Percentiles rank a stretch among this genome's conserved stretches.
Evolutionary conservation across 2,329 filamentous ascomycete species (phyloP).

Genomic region (Monilinia vaccinii-corymbosi): DNA sequence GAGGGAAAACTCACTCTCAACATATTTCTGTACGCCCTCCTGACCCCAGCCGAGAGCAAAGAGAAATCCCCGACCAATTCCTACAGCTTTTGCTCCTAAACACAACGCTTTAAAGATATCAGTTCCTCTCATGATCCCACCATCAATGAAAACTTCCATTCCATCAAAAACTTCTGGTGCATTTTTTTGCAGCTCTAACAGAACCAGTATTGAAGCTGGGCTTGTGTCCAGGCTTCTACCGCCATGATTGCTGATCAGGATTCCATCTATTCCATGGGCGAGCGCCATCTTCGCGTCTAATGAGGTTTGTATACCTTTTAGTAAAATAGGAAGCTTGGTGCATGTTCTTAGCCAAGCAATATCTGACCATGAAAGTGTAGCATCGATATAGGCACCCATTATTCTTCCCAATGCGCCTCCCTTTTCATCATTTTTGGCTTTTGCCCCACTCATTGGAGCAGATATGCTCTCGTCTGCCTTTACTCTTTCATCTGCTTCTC

Average conservation of each 20-base stretch:
- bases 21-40: slow-evolving; percentile 44
- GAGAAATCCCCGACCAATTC: slow-evolving; percentile 52
- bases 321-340: slow-evolving; percentile 46
- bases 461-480: slow-evolving; percentile 38
- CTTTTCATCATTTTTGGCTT: slow-evolving; percentile 41
- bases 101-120: slow-evolving; percentile 61
- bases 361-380: slow-evolving; percentile 53
- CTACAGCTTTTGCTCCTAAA: slow-evolving; percentile 54
- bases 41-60: slow-evolving; percentile 53
- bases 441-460: slow-evolving; percentile 42
- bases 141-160: slow-evolving; percentile 56
- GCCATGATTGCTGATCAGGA: slow-evolving; percentile 64
- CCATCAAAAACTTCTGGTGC: slow-evolving; percentile 50
- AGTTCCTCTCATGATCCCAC: slow-evolving; percentile 54
- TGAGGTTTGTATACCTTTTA: slow-evolving; percentile 64
- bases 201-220: slow-evolving; percentile 45
- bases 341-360: slow-evolving; percentile 54
- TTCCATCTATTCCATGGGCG: slow-evolving; percentile 53
- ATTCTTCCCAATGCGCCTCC: slow-evolving; percentile 46
- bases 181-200: slow-evolving; percentile 54
- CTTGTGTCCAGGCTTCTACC: slow-evolving; percentile 46
- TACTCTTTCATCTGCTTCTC: slow-evolving; percentile 37
- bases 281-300: slow-evolving; percentile 53
- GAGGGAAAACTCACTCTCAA: slow-evolving; percentile 38
- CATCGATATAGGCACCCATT: slow-evolving; percentile 49